These are phyloP conservation scores for Closterium sp. DNA, from an alignment of 139 green algal genomes.

Conservation along the genomic window DNA sequence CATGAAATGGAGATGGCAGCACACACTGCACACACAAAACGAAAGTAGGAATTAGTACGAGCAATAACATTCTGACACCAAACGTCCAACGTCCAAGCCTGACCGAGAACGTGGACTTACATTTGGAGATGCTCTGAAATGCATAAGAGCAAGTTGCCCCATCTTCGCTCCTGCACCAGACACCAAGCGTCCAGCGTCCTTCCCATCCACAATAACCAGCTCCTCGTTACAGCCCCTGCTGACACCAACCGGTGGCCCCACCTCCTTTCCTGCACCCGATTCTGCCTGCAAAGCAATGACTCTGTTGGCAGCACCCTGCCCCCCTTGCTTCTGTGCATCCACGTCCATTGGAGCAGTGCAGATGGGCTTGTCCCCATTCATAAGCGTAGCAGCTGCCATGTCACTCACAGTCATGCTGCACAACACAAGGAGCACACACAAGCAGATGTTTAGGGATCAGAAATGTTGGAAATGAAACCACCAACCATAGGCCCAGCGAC, in stretches of 20 bases:
- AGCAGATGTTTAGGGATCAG: background rate
- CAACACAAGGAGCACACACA: background rate
- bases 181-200: background rate
- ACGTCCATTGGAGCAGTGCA: background rate
- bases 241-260: background rate
- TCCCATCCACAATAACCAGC: background rate
- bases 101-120: background rate
- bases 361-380: background rate
- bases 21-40: background rate
- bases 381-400: background rate
- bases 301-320: background rate
- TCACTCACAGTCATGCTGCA: background rate
- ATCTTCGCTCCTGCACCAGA: background rate
- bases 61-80: background rate
- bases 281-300: background rate
- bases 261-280: background rate
- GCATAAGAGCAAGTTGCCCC: background rate
- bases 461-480: background rate
- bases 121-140: background rate
- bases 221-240: background rate
- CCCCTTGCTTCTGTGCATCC: background rate
- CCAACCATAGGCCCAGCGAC: background rate
- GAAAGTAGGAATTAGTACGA: background rate
- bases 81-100: background rate
- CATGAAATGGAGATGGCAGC: background rate